These are phyloP conservation scores for Cyberlindnera mycetangii DNA, from an alignment of 805 yeast genomes.

Conservation along the genomic window DNA sequence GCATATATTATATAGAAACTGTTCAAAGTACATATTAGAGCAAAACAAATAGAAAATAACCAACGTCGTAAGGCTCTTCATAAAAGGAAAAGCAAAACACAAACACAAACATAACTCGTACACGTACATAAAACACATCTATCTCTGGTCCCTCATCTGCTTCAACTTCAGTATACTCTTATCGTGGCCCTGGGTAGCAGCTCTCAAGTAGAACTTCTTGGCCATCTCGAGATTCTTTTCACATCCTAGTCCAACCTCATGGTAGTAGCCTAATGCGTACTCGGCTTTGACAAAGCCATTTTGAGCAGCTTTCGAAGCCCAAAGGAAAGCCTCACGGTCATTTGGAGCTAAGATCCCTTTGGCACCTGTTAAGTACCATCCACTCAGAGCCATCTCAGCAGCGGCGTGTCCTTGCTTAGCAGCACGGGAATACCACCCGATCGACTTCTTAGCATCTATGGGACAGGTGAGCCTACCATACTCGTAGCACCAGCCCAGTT, in stretches of 20 bases:
- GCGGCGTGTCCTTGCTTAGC: slow-evolving; percentile 59
- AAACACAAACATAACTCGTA: not conserved
- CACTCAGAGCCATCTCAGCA: slow-evolving; percentile 69
- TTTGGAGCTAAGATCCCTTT: slow-evolving; percentile 49
- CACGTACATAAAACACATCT: not conserved
- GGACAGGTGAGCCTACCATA: slow-evolving; percentile 56
- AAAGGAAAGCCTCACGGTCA: slow-evolving; percentile 62
- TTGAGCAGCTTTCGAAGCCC: slow-evolving; percentile 63
- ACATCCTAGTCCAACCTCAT: slow-evolving; percentile 64
- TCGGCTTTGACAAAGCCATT: slow-evolving; percentile 60
- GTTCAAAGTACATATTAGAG: no score
- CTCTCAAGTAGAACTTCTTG: slow-evolving; percentile 48
- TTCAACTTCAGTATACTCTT: slow-evolving; percentile 42
- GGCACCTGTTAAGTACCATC: slow-evolving; percentile 77
- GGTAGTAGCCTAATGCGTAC: slow-evolving; percentile 66
- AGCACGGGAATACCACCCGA: slow-evolving; percentile 73
- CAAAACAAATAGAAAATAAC: no score
- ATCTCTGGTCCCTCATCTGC: slow-evolving; percentile 7
- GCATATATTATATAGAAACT: no score
- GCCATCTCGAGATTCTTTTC: slow-evolving; percentile 42
- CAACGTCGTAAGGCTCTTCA: no score
- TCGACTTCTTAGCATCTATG: slow-evolving; percentile 53
- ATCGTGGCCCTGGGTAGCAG: slow-evolving; percentile 60
- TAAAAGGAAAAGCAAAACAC: not conserved
- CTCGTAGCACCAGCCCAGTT: slow-evolving; percentile 70